These are phyloP conservation scores for Candida vaughaniae DNA, from an alignment of 805 yeast genomes.

Conservation along the genomic window DNA sequence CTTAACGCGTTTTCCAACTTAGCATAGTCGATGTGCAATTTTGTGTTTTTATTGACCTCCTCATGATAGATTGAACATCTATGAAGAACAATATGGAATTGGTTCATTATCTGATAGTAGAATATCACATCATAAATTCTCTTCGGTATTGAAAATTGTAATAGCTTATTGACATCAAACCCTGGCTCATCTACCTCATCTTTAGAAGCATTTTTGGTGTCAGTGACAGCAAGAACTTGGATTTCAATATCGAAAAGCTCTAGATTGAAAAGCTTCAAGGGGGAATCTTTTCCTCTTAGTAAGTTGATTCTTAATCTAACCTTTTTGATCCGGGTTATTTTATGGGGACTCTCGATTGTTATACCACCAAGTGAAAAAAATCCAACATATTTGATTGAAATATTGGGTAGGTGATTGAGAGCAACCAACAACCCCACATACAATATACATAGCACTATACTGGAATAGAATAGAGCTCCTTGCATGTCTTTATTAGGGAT, in stretches of 20 bases:
- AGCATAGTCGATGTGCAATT: constrained; percentile 21
- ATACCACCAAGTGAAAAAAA: constrained; percentile 29
- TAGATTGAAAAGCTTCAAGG: constrained; percentile 26
- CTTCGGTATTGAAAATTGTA: constrained; percentile 19
- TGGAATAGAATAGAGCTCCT: no score
- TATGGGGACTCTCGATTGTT: constrained; percentile 17
- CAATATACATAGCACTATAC: constrained; percentile 2
- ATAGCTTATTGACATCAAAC: constrained; percentile 6
- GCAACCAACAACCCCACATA: constrained; percentile 19
- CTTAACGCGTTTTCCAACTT: constrained; percentile 19
- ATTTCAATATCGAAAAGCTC: constrained; percentile 22
- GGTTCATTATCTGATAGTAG: constrained; percentile 21
- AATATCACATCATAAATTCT: constrained; percentile 19
- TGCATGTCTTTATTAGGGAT: no score
- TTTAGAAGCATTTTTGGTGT: neutral
- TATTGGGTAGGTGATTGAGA: constrained; percentile 27
- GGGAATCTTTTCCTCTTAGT: constrained; percentile 20
- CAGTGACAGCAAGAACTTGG: constrained; percentile 1
- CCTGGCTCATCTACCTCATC: neutral
- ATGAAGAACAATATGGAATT: constrained; percentile 23
- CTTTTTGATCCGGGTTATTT: constrained; percentile 17
- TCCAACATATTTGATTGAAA: constrained; percentile 27
- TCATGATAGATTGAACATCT: constrained; percentile 15
- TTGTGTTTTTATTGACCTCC: constrained; percentile 9
- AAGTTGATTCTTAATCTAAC: constrained; percentile 22